phyloP scores from a whole-genome alignment of 2,329 filamentous ascomycete genomes.

The Trichoderma atrobrunneum region DNA sequence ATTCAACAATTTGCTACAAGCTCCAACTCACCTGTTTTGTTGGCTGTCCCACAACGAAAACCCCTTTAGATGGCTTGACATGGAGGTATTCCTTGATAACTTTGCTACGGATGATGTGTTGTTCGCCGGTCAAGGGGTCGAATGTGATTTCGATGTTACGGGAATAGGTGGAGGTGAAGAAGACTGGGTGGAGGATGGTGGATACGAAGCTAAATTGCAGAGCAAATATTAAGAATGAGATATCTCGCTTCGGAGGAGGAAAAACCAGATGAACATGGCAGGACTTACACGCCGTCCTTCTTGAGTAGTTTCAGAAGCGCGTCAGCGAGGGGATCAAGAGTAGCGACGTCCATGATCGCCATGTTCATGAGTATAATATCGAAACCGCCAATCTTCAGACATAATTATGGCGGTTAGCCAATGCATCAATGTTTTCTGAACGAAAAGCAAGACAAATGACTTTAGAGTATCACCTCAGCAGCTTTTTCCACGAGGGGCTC shows the following conservation, averaged over 20 bases:
- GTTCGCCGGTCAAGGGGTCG: conserved; percentile 36
- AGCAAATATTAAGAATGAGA: neutral
- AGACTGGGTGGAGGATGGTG: conserved; percentile 47
- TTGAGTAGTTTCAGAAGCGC: conserved; percentile 42
- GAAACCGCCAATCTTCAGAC: conserved; percentile 32
- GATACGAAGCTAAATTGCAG: conserved; percentile 42
- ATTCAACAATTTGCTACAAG: neutral
- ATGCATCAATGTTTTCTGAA: neutral
- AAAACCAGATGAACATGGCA: neutral
- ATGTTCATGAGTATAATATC: conserved; percentile 48
- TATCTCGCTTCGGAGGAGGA: neutral
- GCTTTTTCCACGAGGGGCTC: conserved; percentile 15
- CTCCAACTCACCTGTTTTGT: conserved; percentile 31
- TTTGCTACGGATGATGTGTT: conserved; percentile 36
- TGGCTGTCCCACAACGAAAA: conserved; percentile 36
- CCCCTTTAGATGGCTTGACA: conserved; percentile 38
- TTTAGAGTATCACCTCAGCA: conserved; percentile 9
- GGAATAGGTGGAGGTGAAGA: conserved; percentile 44
- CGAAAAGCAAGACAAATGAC: neutral
- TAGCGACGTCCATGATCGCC: conserved; percentile 48
- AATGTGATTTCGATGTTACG: conserved; percentile 40
- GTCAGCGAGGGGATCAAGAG: conserved; percentile 41
- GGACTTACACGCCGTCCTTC: conserved; percentile 40
- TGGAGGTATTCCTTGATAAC: conserved; percentile 42
- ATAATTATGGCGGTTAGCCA: neutral